Percentiles rank a stretch among this genome's conserved stretches.
These are phyloP conservation scores for Brassica hybrid DNA, from an alignment of 441 rosid species.

Conservation along the genomic window DNA sequence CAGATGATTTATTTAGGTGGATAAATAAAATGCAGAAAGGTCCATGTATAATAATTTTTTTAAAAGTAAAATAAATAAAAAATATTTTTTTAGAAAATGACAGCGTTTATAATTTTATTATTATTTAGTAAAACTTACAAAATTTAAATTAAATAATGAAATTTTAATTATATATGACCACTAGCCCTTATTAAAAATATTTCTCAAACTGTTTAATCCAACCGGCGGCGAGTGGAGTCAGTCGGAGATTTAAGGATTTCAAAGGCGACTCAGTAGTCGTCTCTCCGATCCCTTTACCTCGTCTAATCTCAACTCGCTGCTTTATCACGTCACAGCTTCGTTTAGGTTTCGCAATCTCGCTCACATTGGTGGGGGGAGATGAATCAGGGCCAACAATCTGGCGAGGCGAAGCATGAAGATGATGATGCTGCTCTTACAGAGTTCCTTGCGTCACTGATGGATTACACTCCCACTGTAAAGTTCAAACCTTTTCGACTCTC, in stretches of 20 bases:
- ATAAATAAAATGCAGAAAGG: too few species aligned
- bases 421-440: slow-evolving; percentile 80
- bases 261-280: neutral
- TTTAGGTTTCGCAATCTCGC: neutral
- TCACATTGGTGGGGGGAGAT: slow-evolving; percentile 39
- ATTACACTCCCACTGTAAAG: slow-evolving; percentile 81
- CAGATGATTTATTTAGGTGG: too few species aligned
- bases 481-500: neutral
- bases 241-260: neutral
- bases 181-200: neutral
- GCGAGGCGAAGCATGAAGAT: slow-evolving; percentile 76
- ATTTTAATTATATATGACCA: neutral
- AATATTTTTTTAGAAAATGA: too few species aligned
- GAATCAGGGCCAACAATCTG: slow-evolving; percentile 59
- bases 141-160: too few species aligned
- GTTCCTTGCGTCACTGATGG: slow-evolving; percentile 83
- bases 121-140: too few species aligned
- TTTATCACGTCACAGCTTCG: neutral
- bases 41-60: too few species aligned
- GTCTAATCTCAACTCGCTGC: neutral
- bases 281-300: slow-evolving; percentile 3
- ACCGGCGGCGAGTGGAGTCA: neutral
- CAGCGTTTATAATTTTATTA: too few species aligned
- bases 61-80: too few species aligned
- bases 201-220: neutral